Conservation (phyloP, 2,329 filamentous ascomycete species). For the Talaromyces pinophilus region DNA sequence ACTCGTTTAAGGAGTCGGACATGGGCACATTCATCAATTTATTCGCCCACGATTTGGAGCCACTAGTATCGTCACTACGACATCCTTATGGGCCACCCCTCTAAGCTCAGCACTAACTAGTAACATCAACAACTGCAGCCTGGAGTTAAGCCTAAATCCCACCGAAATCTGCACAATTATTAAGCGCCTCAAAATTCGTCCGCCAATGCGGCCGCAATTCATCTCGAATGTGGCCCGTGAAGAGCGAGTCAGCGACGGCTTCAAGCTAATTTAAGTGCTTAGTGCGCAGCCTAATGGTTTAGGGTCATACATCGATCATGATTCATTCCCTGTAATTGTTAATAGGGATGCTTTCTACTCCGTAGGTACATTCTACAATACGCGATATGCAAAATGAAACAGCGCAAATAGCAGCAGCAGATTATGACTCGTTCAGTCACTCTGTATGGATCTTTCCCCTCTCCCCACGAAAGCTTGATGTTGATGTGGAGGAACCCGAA, state of each 20-base stretch:
- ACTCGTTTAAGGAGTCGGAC: not conserved
- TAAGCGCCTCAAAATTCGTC: not conserved
- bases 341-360: not conserved
- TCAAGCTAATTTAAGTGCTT: not conserved
- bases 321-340: not conserved
- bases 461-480: slow-evolving; percentile 1
- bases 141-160: slow-evolving; percentile 9
- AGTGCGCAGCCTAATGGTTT: not conserved
- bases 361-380: not conserved
- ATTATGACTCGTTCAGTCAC: not conserved
- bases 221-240: not conserved
- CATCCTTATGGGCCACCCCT: slow-evolving; percentile 4
- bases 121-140: not conserved
- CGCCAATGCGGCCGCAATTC: not conserved
- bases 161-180: not conserved
- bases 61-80: slow-evolving; percentile 1
- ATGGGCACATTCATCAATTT: not conserved
- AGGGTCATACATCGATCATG: not conserved
- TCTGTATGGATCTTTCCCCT: not conserved
- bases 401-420: not conserved
- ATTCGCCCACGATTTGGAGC: not conserved
- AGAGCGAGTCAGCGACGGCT: not conserved
- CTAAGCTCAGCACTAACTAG: not conserved
- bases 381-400: not conserved
- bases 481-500: slow-evolving; percentile 1